These are phyloP conservation scores for Erysimum pusillum DNA, from an alignment of 441 rosid genomes.

Conservation along the genomic window DNA sequence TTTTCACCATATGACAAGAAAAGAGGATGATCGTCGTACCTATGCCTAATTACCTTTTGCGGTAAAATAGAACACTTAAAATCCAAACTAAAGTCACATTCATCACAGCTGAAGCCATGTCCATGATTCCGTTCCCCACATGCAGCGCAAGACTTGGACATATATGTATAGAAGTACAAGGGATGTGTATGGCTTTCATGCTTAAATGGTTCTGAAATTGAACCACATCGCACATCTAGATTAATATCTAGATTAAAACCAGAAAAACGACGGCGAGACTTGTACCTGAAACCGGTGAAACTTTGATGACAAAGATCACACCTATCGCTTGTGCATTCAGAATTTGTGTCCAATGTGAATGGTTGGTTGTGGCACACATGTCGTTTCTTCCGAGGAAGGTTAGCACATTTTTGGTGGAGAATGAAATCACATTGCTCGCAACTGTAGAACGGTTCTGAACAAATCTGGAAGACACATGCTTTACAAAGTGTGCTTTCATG, in stretches of 20 bases:
- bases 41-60: not conserved
- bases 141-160: too few relatives aligned
- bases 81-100: slow-evolving; percentile 5
- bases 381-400: slow-evolving; percentile 17
- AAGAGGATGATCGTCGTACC: slow-evolving; percentile 38
- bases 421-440: slow-evolving; percentile 20
- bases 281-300: slow-evolving; percentile 32
- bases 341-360: not conserved
- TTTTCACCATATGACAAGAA: slow-evolving; percentile 19
- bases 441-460: slow-evolving; percentile 4
- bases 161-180: slow-evolving; percentile 32
- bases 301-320: not conserved
- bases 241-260: too few relatives aligned
- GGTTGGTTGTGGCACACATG: not conserved
- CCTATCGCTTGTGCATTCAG: not conserved
- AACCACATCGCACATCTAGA: slow-evolving; percentile 22
- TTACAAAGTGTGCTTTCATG: not conserved
- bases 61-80: slow-evolving; percentile 2
- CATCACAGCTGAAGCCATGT: slow-evolving; percentile 2
- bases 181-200: slow-evolving; percentile 24
- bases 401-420: slow-evolving; percentile 41
- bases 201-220: not conserved
- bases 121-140: too few relatives aligned
- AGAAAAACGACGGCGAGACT: too few relatives aligned
- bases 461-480: slow-evolving; percentile 25